Base-by-base conservation (phyloP, 2,329 filamentous ascomycete species). In the Monosporascus sp. region DNA sequence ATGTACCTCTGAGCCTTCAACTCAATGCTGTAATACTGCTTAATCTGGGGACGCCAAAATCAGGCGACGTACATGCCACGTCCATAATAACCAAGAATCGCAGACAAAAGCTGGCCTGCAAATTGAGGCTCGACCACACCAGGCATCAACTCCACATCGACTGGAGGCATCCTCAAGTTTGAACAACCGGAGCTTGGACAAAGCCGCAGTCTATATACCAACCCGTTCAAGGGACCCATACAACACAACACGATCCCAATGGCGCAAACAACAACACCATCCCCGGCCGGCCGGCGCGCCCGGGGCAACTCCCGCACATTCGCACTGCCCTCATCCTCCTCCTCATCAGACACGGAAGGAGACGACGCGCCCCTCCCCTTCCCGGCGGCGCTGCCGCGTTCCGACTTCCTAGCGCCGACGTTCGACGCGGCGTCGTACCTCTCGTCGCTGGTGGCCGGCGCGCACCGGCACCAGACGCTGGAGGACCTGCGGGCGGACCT, bases 401-500 rank as follows among this genome's bases (percentile, higher is more conserved):
- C 80, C 54, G 90, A 94, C 66, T 99, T 99, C 73, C 81, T 96
- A 7, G 74, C 82, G 2, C 79, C 83, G 3, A 72, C 84, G 60
- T 99, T 99, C 71, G 84, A 90, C 57, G 87, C 95, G 1, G 82
- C 89, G 2, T 75, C 76, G 2, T 99, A 97, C 69, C 86, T 99
- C 47, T 91, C 72, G 7, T 87, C 88, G 1, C 80, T 96, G 1
- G 31, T 35, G 31, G 31, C 31, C 11, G 31, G 31, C 31, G 83
- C 85, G 20, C 86, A 94, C 67, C 88, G 94, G 1, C 94, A 99
- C 70, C 94, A 99, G 70, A 97, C 93, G 0, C 88, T 99, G 48
- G 92, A 96, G 68, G 94, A 99, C 69, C 78, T 99, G 35, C 89
- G 93, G 37, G 75, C 86, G 5, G 95, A 99, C 65, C 78, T 99